Base-by-base conservation (phyloP, 78 protist species). In the Dictyostelium purpureum region DNA sequence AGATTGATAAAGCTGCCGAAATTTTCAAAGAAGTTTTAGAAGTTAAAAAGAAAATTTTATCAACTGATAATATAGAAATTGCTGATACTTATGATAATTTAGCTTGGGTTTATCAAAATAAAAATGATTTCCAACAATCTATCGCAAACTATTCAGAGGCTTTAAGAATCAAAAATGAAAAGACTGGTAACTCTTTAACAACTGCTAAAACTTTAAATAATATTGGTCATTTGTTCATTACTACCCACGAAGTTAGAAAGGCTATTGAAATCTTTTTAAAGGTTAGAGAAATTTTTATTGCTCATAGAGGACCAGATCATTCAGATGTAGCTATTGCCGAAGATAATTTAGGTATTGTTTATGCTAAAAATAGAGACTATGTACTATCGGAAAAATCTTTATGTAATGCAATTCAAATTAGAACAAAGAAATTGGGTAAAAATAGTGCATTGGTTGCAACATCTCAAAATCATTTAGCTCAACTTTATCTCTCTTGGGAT, bases 181-280 rank as follows among this genome's bases (percentile, higher is more conserved):
- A 85, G 3, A 74, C 81, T 59, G 82, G 92, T 28, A 56, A 85
- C 19, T 31, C 61, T 28, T 16, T 85, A 18, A 73, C 75, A 0
- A 66, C 79, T 10, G 92, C 92, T n/a, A 85, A 85, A 24, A 85
- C 92, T 18, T 43, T 85, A 7, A 85, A 85, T 61, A 85, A 85
- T 61, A 31, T 85, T 24, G 92, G 92, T 49, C 80, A 85, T 59
- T 47, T 85, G 18, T 45, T 70, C 12, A 18, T 85, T 16, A 38
- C 76, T 16, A 70, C 42, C 40, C 71, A 85, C 59, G 83, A 85
- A 4, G 28, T 70, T 33, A 66, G 33, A 3, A 85, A 85, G n/a
- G 26, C 75, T 12, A 40, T 85, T 12, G 82, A 85, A 14, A 85
- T 85, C 21, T 85, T 85, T 51, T 47, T 18, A 5, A 70, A 73